Evolutionary conservation across 371 early-diverging fungal species (phyloP), one percentile per base, ranked within the genome.

Genomic region (Syncephalastrum monosporum): DNA sequence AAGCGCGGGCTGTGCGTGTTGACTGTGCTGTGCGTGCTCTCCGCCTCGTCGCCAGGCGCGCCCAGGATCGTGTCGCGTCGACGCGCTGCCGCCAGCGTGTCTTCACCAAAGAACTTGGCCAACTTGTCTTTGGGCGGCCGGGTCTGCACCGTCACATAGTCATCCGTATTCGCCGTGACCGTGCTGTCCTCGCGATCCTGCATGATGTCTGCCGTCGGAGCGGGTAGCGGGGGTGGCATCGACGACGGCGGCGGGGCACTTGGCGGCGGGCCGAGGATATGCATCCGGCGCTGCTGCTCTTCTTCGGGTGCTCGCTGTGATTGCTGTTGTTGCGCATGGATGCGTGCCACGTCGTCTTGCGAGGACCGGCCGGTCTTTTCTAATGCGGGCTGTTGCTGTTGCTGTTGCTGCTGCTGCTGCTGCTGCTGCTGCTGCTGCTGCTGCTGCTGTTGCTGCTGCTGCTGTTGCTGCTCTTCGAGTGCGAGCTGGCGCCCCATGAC

Each of bases 51-150:
- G 15, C 43, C 60, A 1, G 70, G 60, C 6, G 61, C 54, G 1
- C 56, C 49, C 4, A 60, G 1, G 24, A 69, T 24, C 6, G 75
- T 72, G 33, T 78, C 72, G n/a, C 71, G 61, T 16, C 67, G 63
- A 23, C 62, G 65, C 0, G 68, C 62, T 4, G 71, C 64, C n/a
- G 63, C 71, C 17, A 75, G 53, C 0, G 81, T 68, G 50, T 84
- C 84, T 52, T 88, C 89, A 7, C 89, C 87, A 76, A 88, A 86
- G 61, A 86, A 88, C 67, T 83, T 85, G 16, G 74, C 62, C 3
- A 87, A 68, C 54, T 86, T 88, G n/a, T 70, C 65, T 23, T 74
- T 68, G 15, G 49, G 55, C 6, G 45, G 49, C 25, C 67, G 63
- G 25, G 61, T 17, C n/a, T 50, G 51, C 21, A 33, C 27, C 27